Conservation (phyloP, 495 filamentous ascomycete species). For the Penicillium ochrochloron region DNA sequence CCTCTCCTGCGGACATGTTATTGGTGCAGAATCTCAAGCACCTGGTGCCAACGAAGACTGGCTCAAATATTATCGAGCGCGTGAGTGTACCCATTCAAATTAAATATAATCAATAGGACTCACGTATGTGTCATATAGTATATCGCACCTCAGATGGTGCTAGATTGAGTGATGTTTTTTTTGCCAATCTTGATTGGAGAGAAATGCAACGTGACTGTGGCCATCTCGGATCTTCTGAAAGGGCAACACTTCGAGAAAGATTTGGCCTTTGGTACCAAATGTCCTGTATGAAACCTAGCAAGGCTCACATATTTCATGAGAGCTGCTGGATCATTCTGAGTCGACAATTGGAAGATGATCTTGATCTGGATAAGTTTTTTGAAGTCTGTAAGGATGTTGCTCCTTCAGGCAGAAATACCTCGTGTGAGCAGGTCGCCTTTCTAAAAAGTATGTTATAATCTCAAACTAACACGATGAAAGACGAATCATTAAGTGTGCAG, state of each 20-base stretch:
- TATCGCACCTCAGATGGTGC: slow-evolving; percentile 8
- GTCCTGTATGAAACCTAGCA: neutral
- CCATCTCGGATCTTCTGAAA: neutral
- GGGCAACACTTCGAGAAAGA: neutral
- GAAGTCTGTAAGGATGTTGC: slow-evolving; percentile 16
- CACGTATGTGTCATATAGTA: slow-evolving; percentile 1
- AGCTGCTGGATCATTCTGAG: slow-evolving; percentile 13
- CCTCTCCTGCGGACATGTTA: slow-evolving; percentile 7
- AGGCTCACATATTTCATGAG: slow-evolving; percentile 14
- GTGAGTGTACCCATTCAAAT: slow-evolving; percentile 2
- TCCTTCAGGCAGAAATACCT: slow-evolving; percentile 2
- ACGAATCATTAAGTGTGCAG: neutral
- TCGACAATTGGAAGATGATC: slow-evolving; percentile 9
- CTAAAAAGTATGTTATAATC: neutral
- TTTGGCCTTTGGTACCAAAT: slow-evolving; percentile 10
- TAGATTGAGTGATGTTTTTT: slow-evolving; percentile 3
- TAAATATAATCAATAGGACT: slow-evolving; percentile 7
- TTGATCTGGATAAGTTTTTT: slow-evolving; percentile 15
- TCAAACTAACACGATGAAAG: slow-evolving; percentile 4
- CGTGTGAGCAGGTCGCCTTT: neutral
- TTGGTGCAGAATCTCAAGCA: slow-evolving; percentile 2
- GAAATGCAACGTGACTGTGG: neutral
- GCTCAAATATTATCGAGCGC: slow-evolving; percentile 15
- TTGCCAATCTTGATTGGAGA: slow-evolving; percentile 5
- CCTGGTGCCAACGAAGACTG: slow-evolving; percentile 7